A percentile compares a stretch with the other conserved stretches of the same genome.
These are phyloP conservation scores for Rhynchosporium secalis DNA, from an alignment of 2,329 filamentous ascomycete species.

Conservation along the genomic window DNA sequence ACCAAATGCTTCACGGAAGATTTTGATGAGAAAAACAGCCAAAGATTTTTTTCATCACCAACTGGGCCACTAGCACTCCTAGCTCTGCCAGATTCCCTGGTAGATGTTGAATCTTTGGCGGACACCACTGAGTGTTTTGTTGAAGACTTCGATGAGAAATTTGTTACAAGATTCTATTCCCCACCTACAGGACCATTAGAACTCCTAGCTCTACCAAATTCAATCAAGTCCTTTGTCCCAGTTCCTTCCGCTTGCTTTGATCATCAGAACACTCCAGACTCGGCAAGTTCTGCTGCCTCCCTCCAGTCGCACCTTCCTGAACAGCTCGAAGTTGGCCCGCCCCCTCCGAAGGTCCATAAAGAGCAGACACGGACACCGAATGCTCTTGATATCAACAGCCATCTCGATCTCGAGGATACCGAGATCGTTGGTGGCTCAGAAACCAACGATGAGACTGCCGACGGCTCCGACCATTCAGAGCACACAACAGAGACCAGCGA, in stretches of 20 bases:
- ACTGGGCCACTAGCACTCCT: constrained; percentile 21
- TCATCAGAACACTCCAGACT: not conserved
- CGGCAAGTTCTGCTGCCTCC: not conserved
- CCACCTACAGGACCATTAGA: constrained; percentile 20
- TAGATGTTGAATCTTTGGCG: not conserved
- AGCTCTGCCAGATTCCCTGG: constrained; percentile 52
- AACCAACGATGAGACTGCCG: constrained; percentile 24
- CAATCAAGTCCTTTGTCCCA: constrained; percentile 10
- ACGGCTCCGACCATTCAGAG: constrained; percentile 27
- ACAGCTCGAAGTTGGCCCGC: not conserved
- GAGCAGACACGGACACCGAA: not conserved
- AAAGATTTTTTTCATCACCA: constrained; percentile 16
- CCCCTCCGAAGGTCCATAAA: constrained; percentile 5
- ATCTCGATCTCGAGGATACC: constrained; percentile 15
- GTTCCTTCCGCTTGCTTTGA: not conserved
- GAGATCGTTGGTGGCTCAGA: constrained; percentile 26
- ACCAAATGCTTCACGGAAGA: constrained; percentile 13
- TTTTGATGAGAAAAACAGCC: constrained; percentile 4
- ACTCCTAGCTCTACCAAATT: constrained; percentile 24
- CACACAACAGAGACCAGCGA: constrained; percentile 22
- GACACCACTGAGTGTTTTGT: constrained; percentile 8
- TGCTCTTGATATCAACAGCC: constrained; percentile 17
- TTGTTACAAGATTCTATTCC: constrained; percentile 16
- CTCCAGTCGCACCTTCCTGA: not conserved
- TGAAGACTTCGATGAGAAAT: constrained; percentile 12